Percentiles rank a stretch among this genome's conserved stretches.
Conservation (phyloP, 2,329 filamentous ascomycete species). For the Arthrobotrys megalospora region DNA sequence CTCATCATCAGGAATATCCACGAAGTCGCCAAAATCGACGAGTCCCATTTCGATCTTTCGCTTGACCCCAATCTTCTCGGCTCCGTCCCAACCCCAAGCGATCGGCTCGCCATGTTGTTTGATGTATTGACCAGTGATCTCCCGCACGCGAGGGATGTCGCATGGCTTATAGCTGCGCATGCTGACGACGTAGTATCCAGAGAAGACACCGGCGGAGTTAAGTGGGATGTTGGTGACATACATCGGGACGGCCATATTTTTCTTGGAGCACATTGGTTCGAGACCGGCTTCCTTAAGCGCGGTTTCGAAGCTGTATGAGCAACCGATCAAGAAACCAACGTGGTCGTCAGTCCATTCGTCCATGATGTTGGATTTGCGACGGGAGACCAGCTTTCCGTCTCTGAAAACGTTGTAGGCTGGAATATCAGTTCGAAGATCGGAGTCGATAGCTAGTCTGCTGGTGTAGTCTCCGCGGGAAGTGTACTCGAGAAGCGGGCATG, state of each 20-base stretch:
- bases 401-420: conserved; percentile 75
- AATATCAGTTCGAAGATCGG: conserved; percentile 74
- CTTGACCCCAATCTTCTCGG: conserved; percentile 71
- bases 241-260: conserved; percentile 73
- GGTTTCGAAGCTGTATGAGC: conserved; percentile 76
- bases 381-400: conserved; percentile 68
- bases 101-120: conserved; percentile 77
- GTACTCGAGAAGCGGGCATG: conserved; percentile 75
- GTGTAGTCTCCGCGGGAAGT: conserved; percentile 68
- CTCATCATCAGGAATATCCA: conserved; percentile 67
- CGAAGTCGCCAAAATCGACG: conserved; percentile 75
- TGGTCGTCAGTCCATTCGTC: conserved; percentile 74
- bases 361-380: conserved; percentile 69
- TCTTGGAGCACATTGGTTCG: conserved; percentile 68
- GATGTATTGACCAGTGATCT: conserved; percentile 73
- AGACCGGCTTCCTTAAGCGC: conserved; percentile 72
- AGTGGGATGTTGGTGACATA: conserved; percentile 74
- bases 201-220: conserved; percentile 74
- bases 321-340: conserved; percentile 76
- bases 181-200: conserved; percentile 74
- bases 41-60: conserved; percentile 68
- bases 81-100: conserved; percentile 76
- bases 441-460: conserved; percentile 67
- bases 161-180: conserved; percentile 74
- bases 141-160: conserved; percentile 72